Evolutionary conservation across 139 green algal species (phyloP).

Genomic region (Tetradesmus obliquus): DNA sequence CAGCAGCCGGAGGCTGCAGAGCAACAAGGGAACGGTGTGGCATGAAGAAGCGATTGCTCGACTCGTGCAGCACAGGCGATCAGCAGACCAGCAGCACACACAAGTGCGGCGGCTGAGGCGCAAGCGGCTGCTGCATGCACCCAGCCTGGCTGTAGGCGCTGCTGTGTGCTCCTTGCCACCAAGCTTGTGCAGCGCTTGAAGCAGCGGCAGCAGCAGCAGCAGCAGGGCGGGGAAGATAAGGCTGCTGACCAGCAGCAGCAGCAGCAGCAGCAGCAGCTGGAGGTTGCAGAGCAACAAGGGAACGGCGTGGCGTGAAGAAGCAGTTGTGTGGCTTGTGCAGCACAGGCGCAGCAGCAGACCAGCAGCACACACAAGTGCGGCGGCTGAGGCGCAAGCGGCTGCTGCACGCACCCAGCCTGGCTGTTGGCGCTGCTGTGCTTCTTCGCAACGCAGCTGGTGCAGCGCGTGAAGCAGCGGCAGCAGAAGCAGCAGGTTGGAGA

Average conservation of each 20-base stretch:
- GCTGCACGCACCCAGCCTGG: slow-evolving; percentile 39
- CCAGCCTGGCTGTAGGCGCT: slow-evolving; percentile 39
- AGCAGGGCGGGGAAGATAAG: not conserved
- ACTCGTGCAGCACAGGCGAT: too few species aligned
- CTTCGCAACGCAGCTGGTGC: slow-evolving; percentile 11
- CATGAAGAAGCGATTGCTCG: too few species aligned
- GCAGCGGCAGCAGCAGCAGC: slow-evolving; percentile 17
- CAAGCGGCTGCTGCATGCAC: slow-evolving; percentile 28
- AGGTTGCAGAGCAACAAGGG: too few species aligned
- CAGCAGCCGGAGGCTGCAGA: not conserved
- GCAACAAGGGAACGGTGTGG: not conserved
- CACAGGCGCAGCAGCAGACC: not conserved
- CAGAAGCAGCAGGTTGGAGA: not conserved
- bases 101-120: slow-evolving; percentile 46
- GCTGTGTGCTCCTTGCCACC: slow-evolving; percentile 9
- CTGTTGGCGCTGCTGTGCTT: slow-evolving; percentile 26
- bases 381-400: slow-evolving; percentile 29
- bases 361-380: slow-evolving; percentile 43
- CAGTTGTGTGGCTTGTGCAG: too few species aligned
- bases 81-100: not conserved
- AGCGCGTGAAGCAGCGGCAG: not conserved
- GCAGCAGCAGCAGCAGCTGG: not conserved
- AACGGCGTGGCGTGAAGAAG: too few species aligned
- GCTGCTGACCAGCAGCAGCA: not conserved
- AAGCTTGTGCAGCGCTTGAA: not conserved